Conservation (phyloP, 23 red algal species). For the Gracilaria gracilis region DNA sequence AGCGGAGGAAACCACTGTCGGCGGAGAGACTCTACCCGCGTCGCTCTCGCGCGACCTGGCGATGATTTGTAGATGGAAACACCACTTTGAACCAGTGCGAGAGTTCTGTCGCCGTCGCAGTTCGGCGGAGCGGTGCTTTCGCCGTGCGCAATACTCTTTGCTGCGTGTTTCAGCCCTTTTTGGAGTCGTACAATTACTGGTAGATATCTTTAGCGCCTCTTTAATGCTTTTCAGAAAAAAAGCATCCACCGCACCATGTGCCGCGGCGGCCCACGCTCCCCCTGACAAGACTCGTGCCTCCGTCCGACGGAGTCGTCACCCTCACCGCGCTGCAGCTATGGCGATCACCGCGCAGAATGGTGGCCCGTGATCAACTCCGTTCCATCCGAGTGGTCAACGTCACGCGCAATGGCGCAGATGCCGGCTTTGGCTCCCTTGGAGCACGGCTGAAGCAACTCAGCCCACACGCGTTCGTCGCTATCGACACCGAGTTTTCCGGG, state of each 20-base stretch:
- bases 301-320: not conserved
- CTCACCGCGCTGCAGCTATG: not conserved
- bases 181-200: too few relatives aligned
- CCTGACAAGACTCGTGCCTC: not conserved
- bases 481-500: conserved; percentile 96
- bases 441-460: conserved; percentile 27
- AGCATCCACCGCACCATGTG: not conserved
- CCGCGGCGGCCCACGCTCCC: not conserved
- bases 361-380: conserved; percentile 5
- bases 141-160: too few relatives aligned
- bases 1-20: not conserved
- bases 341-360: conserved; percentile 17
- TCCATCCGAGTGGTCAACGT: conserved; percentile 72
- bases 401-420: conserved; percentile 53
- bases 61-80: too few relatives aligned
- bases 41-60: too few relatives aligned
- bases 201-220: too few relatives aligned
- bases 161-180: too few relatives aligned
- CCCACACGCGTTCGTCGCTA: conserved; percentile 76
- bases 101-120: too few relatives aligned
- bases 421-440: conserved; percentile 61
- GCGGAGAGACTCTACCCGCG: too few relatives aligned
- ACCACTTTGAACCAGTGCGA: too few relatives aligned
- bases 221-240: not conserved
- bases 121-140: too few relatives aligned